These are phyloP conservation scores for Glycine soja DNA, from an alignment of 306 rosid species.

Conservation along the genomic window DNA sequence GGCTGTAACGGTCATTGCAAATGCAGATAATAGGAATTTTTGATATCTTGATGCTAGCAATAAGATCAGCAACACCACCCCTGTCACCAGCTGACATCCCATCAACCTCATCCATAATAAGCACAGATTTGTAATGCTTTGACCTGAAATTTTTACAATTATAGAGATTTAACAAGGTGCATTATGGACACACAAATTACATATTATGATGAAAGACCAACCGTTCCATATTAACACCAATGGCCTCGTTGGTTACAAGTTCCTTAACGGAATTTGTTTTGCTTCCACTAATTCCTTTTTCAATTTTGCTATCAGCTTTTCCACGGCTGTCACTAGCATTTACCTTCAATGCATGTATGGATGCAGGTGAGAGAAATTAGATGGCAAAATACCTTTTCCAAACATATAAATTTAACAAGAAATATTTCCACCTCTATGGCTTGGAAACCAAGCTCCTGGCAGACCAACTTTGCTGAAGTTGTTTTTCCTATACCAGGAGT, in stretches of 20 bases:
- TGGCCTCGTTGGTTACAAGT: conserved; percentile 71
- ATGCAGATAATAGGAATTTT: conserved; percentile 97
- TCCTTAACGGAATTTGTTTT: conserved; percentile 88
- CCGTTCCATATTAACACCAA: conserved; percentile 66
- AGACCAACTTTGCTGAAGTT: conserved; percentile 90
- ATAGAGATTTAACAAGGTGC: conserved; percentile 34
- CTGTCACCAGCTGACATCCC: conserved; percentile 99
- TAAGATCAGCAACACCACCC: conserved; percentile 97
- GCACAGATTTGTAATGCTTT: conserved; percentile 76
- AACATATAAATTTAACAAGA: conserved; percentile 36
- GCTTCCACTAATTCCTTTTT: conserved; percentile 91
- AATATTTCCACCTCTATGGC: conserved; percentile 74
- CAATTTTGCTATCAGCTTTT: conserved; percentile 91
- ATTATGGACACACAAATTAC: conserved; percentile 33
- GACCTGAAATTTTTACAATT: conserved; percentile 67
- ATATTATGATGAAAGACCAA: conserved; percentile 55
- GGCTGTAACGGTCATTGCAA: conserved; percentile 98
- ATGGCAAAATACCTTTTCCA: conserved; percentile 26
- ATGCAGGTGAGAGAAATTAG: conserved; percentile 32
- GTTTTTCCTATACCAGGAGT: conserved; percentile 99
- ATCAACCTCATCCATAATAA: conserved; percentile 98
- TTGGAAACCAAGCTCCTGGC: conserved; percentile 88
- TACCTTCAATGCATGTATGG: conserved; percentile 63
- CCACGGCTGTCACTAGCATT: conserved; percentile 99
- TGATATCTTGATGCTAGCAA: conserved; percentile 88